Conservation (phyloP, 2,329 filamentous ascomycete species). For the Aureobasidium sp. region DNA sequence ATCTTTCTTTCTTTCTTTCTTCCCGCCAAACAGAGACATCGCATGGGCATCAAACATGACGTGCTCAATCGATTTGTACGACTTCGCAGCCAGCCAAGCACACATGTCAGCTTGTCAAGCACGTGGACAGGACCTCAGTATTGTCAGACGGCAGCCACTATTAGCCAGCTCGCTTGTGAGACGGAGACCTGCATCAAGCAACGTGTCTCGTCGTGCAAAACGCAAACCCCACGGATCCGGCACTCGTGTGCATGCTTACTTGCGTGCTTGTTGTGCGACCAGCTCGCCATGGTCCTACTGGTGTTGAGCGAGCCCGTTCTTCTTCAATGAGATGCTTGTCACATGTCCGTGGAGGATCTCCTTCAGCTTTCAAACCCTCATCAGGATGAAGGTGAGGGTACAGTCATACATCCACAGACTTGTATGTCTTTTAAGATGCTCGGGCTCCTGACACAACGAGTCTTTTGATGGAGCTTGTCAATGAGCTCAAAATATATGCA, state of each 20-base stretch:
- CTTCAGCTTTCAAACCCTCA: too few relatives aligned
- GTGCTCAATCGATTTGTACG: too few relatives aligned
- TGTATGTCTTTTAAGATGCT: not conserved
- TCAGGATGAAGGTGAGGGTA: too few relatives aligned
- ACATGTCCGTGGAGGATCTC: too few relatives aligned
- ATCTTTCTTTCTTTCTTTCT: too few relatives aligned
- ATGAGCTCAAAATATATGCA: not conserved
- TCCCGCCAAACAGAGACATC: not conserved
- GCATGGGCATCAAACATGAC: not conserved
- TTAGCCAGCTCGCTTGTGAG: not conserved
- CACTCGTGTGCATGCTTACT: not conserved
- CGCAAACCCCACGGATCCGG: not conserved
- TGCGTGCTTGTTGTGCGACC: not conserved
- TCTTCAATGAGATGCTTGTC: too few relatives aligned
- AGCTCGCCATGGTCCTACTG: not conserved
- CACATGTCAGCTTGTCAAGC: not conserved
- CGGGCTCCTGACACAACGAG: not conserved
- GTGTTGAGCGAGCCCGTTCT: not conserved
- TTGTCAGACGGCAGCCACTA: not conserved
- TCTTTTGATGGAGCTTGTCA: not conserved
- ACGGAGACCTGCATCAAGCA: not conserved
- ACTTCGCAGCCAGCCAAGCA: not conserved
- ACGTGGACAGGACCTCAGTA: not conserved
- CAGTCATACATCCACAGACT: too few relatives aligned
- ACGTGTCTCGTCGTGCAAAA: not conserved